Percentiles rank a stretch among this genome's conserved stretches.
These are phyloP conservation scores for Coleophoma cylindrospora DNA, from an alignment of 2,329 filamentous ascomycete genomes.

Conservation along the genomic window DNA sequence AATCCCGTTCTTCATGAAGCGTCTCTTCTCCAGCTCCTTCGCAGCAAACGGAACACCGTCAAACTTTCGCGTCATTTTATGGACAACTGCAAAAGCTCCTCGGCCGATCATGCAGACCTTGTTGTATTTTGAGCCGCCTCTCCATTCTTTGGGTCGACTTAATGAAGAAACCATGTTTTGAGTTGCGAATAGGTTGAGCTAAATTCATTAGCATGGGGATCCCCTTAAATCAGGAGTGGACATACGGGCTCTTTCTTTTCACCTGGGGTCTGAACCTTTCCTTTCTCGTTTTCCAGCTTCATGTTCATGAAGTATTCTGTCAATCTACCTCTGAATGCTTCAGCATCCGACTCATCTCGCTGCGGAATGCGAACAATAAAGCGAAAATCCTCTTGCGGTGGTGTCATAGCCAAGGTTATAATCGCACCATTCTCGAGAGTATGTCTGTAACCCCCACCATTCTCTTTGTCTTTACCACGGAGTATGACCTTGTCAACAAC, in stretches of 20 bases:
- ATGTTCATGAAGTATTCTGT: constrained; percentile 53
- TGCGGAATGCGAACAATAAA: constrained; percentile 85
- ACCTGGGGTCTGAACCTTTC: background rate
- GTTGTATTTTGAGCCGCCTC: constrained; percentile 80
- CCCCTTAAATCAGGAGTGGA: no score
- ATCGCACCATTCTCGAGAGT: constrained; percentile 25
- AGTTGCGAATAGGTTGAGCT: constrained; percentile 24
- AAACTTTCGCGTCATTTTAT: constrained; percentile 81
- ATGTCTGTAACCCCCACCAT: constrained; percentile 30
- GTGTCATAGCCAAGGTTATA: constrained; percentile 24
- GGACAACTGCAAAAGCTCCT: constrained; percentile 91
- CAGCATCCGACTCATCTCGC: constrained; percentile 60
- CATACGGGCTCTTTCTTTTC: constrained; percentile 11
- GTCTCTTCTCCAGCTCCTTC: constrained; percentile 90
- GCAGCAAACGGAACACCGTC: constrained; percentile 82
- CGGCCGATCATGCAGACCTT: constrained; percentile 78
- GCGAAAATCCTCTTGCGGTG: constrained; percentile 54
- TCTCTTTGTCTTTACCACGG: constrained; percentile 41
- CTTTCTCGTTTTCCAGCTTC: constrained; percentile 7
- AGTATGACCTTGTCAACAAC: constrained; percentile 73
- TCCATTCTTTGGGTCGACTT: constrained; percentile 57
- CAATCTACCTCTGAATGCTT: constrained; percentile 65
- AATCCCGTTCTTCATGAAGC: constrained; percentile 88
- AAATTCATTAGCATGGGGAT: constrained; percentile 6
- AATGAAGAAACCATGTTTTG: constrained; percentile 18